Evolutionary conservation across 2,329 filamentous ascomycete species (phyloP).

Genomic region (Celoporthe dispersa): DNA sequence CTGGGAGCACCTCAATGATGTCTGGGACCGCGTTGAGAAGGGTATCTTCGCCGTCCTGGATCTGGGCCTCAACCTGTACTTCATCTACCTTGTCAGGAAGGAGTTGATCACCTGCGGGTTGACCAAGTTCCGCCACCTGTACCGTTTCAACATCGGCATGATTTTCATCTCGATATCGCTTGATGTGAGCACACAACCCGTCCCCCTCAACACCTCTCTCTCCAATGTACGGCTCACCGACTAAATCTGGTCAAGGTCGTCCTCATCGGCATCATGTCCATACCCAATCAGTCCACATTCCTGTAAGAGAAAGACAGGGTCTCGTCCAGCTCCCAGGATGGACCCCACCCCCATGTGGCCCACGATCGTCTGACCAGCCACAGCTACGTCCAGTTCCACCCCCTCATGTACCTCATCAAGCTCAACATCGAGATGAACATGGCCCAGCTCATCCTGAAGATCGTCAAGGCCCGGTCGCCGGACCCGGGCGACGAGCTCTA

Average conservation of each 20-base stretch:
- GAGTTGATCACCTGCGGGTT: conserved; percentile 51
- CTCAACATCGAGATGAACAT: conserved; percentile 57
- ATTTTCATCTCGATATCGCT: conserved; percentile 50
- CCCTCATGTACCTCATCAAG: conserved; percentile 51
- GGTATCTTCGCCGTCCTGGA: conserved; percentile 51
- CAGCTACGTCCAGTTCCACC: conserved; percentile 53
- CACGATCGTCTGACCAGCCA: background rate
- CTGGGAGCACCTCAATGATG: conserved; percentile 47
- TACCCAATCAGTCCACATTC: conserved; percentile 45
- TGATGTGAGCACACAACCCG: conserved; percentile 38
- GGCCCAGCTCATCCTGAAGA: conserved; percentile 52
- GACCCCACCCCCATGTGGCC: background rate
- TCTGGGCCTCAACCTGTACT: conserved; percentile 50
- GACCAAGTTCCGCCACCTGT: conserved; percentile 50
- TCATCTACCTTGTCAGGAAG: conserved; percentile 48
- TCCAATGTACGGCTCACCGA: background rate
- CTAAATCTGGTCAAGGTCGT: conserved; percentile 33
- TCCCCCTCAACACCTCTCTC: background rate
- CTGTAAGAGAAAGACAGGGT: conserved; percentile 37
- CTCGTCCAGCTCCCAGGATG: background rate
- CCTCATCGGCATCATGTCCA: conserved; percentile 50
- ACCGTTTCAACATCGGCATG: conserved; percentile 50
- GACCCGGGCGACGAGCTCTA: background rate
- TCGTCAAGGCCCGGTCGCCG: conserved; percentile 33
- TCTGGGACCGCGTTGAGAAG: conserved; percentile 57